These are phyloP conservation scores for Anaeramoeba ignava DNA, from an alignment of 78 protist genomes.

Conservation along the genomic window DNA sequence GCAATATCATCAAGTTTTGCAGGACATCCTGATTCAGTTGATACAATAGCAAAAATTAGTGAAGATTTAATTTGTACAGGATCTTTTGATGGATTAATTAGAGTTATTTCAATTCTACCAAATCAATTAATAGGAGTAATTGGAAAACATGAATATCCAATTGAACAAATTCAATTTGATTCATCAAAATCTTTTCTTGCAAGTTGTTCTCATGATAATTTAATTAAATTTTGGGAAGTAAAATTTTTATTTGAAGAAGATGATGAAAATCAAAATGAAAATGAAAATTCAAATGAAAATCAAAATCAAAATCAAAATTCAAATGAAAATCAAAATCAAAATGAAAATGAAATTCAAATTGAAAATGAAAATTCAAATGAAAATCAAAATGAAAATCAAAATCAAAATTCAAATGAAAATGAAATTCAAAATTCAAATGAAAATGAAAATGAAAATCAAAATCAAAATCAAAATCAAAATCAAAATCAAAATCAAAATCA, in stretches of 20 bases:
- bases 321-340: no score
- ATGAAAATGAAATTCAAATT: no score
- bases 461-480: no score
- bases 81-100: slow-evolving; percentile 27
- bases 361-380: no score
- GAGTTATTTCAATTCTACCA: slow-evolving; percentile 20
- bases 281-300: no score
- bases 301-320: no score
- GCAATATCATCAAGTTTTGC: slow-evolving; percentile 16
- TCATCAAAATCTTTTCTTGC: neutral
- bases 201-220: slow-evolving; percentile 33
- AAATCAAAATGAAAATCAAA: no score
- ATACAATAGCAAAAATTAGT: neutral
- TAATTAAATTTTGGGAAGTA: slow-evolving; percentile 30
- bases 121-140: slow-evolving; percentile 16
- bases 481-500: no score
- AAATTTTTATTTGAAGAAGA: neutral
- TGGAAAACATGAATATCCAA: slow-evolving; percentile 30
- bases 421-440: no score
- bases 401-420: no score
- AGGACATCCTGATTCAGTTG: slow-evolving; percentile 28
- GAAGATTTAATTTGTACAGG: slow-evolving; percentile 12
- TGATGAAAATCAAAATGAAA: no score
- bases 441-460: no score
- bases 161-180: slow-evolving; percentile 17